Evolutionary conservation across 176 grass and related monocot genomes (phyloP), one percentile per base, ranked within the genome.

Genomic region (Echinochloa phyllopogon): DNA sequence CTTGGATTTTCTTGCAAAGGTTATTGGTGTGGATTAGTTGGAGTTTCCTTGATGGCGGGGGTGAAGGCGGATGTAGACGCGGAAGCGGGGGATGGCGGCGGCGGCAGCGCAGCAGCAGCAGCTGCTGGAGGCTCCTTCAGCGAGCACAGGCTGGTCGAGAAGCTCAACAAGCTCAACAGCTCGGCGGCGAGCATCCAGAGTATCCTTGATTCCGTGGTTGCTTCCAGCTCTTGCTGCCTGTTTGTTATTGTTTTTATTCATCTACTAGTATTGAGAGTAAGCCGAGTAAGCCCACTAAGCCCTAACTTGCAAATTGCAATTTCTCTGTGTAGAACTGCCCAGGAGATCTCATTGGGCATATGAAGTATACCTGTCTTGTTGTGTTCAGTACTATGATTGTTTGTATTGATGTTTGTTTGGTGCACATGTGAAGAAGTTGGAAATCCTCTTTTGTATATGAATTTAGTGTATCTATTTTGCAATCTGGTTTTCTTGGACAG

Each of bases 171-270:
- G 86, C 91, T 99, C 68, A 96, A 99, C 88, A 99, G 58, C 84
- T 91, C 93, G 25, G 91, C 94, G 39, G 84, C 94, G 75, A 96
- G 96, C 88, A 94, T 99, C 55, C 87, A 99, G 79, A 87, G 96
- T 99, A 99, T 94, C 91, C 88, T 99, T 92, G 87, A 36, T 21
- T 65, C n/a, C 47, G 16, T 76, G 33, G 24, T 79, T 50, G 25
- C 63, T 83, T 79, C 11, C 41, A 21, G 33, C 23, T 16, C 49
- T 67, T 45, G 78, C 49, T 50, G 8, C 74, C 27, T n/a, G 12
- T 29, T 29, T 62, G 21, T 10, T 65, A 11, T 63, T 65, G 40
- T 65, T 27, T 87, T 27, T 33, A 69, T 84, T 87, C 48, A 49
- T 33, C 29, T 33, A 33, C 29, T 33, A 33, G 29, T 33, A 33